These are phyloP conservation scores for Plasmodium knowlesi DNA, from an alignment of 169 alveolate genomes.

Conservation along the genomic window DNA sequence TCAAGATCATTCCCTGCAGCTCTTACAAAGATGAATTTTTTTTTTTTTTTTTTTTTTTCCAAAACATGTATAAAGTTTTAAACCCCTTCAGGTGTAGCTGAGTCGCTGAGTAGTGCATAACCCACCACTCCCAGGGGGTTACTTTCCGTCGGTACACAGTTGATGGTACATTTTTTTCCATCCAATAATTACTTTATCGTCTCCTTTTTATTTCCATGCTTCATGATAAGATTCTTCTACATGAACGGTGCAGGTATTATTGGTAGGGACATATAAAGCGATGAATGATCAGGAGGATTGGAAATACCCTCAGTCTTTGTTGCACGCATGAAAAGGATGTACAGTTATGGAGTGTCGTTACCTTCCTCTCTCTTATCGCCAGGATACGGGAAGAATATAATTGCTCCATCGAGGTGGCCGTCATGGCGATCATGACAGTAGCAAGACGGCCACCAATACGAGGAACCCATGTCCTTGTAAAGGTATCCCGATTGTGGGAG, in stretches of 20 bases:
- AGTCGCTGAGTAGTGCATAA: not conserved
- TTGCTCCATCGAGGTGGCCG: not conserved
- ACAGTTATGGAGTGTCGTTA: not conserved
- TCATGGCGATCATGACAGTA: no score
- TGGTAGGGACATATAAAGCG: not conserved
- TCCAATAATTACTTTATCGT: not conserved
- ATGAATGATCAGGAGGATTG: not conserved
- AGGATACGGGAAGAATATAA: not conserved
- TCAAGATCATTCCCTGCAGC: not conserved
- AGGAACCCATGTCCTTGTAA: not conserved
- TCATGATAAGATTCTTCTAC: not conserved
- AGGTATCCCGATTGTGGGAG: not conserved
- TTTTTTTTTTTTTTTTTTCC: not conserved
- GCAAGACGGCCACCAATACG: not conserved
- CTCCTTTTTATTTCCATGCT: not conserved
- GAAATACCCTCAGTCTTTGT: not conserved
- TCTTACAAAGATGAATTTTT: not conserved
- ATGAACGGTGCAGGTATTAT: not conserved
- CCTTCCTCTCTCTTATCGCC: not conserved
- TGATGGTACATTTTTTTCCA: not conserved
- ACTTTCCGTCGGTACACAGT: not conserved
- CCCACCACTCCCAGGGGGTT: not conserved
- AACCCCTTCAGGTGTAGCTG: not conserved
- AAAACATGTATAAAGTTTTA: not conserved
- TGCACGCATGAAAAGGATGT: not conserved